A percentile compares a stretch with the other conserved stretches of the same genome.
Conservation (phyloP, 192 early-diverging fungal species). For the Oehlia diaphana region DNA sequence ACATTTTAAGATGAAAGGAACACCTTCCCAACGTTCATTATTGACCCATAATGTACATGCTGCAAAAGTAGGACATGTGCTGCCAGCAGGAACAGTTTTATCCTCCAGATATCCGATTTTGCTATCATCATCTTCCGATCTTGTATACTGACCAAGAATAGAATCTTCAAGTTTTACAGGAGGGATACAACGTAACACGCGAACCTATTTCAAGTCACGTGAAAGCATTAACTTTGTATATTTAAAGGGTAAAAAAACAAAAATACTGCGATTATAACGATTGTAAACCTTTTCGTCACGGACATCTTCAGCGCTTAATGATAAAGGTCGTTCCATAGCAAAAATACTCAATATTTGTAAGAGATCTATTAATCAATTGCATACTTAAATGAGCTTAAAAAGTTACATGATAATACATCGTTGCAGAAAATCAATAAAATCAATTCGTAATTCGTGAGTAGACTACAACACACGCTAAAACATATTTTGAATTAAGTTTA, state of each 20-base stretch:
- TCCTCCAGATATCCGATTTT: slow-evolving; percentile 95
- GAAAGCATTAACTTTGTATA: not conserved
- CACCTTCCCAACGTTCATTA: slow-evolving; percentile 94
- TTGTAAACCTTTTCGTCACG: slow-evolving; percentile 88
- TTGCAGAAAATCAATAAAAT: not conserved
- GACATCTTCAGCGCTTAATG: slow-evolving; percentile 86
- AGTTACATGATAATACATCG: not conserved
- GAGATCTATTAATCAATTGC: slow-evolving; percentile 60
- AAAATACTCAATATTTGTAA: slow-evolving; percentile 91
- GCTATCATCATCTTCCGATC: slow-evolving; percentile 75
- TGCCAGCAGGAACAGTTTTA: slow-evolving; percentile 81
- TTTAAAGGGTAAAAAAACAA: not conserved
- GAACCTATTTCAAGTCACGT: slow-evolving; percentile 31
- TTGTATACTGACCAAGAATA: slow-evolving; percentile 89
- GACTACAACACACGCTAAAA: not conserved
- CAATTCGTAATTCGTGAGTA: not conserved
- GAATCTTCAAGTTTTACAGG: slow-evolving; percentile 81
- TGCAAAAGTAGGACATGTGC: slow-evolving; percentile 89
- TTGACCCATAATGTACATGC: slow-evolving; percentile 85
- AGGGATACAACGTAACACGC: slow-evolving; percentile 77
- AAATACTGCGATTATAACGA: not conserved
- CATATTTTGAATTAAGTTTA: not conserved
- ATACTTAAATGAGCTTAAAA: slow-evolving; percentile 2
- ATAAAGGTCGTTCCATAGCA: slow-evolving; percentile 93
- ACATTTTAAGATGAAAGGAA: slow-evolving; percentile 85